phyloP scores from a whole-genome alignment of 2,329 filamentous ascomycete species.

The Ramularia endophylla region DNA sequence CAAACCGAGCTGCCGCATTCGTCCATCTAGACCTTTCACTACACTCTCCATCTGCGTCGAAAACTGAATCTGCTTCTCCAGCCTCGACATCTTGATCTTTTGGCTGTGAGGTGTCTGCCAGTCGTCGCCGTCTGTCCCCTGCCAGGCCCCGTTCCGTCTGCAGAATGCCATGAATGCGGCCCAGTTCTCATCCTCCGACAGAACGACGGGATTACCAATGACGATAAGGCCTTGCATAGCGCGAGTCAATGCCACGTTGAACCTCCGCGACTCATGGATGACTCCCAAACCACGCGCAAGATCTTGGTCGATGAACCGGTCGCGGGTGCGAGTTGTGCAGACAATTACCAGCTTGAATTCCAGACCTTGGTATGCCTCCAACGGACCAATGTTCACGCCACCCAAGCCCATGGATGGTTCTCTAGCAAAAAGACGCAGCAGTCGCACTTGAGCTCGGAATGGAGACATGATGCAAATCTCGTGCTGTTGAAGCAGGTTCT shows the following conservation, averaged over 20 bases:
- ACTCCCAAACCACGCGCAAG: slow-evolving; percentile 21
- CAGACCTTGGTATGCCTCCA: slow-evolving; percentile 26
- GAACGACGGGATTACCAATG: slow-evolving; percentile 20
- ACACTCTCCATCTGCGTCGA: not conserved
- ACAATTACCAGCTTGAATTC: slow-evolving; percentile 22
- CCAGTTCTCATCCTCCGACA: slow-evolving; percentile 22
- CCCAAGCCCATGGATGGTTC: slow-evolving; percentile 1
- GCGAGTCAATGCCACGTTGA: slow-evolving; percentile 25
- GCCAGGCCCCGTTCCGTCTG: slow-evolving; percentile 14
- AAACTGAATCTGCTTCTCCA: slow-evolving; percentile 17
- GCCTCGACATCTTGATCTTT: slow-evolving; percentile 14
- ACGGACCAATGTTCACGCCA: slow-evolving; percentile 20
- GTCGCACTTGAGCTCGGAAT: slow-evolving; percentile 23
- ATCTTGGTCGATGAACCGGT: slow-evolving; percentile 24
- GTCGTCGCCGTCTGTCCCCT: not conserved
- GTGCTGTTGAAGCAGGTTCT: slow-evolving; percentile 9
- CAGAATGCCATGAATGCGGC: slow-evolving; percentile 21
- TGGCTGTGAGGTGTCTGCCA: slow-evolving; percentile 10
- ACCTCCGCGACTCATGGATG: slow-evolving; percentile 21
- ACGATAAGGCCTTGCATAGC: slow-evolving; percentile 23
- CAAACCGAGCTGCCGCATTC: not conserved
- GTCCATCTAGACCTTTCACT: not conserved
- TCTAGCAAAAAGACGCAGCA: slow-evolving; percentile 18
- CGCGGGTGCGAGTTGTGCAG: slow-evolving; percentile 23
- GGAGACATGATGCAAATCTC: slow-evolving; percentile 27